Base-by-base conservation (phyloP, 768 basidiomycete genomes). In the Pleurotus tuoliensis region DNA sequence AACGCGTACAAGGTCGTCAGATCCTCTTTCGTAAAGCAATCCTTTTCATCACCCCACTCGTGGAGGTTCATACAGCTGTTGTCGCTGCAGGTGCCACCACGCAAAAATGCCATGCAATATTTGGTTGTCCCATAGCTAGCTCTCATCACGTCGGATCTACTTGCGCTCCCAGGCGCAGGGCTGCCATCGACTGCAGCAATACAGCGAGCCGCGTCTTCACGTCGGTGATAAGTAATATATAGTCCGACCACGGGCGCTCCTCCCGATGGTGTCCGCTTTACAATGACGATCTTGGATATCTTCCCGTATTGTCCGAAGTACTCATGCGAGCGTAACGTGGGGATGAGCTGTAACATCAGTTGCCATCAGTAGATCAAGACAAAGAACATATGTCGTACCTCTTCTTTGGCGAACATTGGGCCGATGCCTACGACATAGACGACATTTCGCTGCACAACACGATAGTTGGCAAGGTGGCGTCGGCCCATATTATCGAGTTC, bases 241-340 rank as follows among this genome's bases (percentile, higher is more conserved):
- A 99, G 77, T n/a, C 96, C 96, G 38, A 96, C 83, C 46, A 88
- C 86, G 47, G 87, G 88, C 13, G 79, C 82, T 56, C 82, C 82
- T 44, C 85, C 88, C 7, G 90, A 83, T 3, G 86, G 78, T 4
- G 87, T 88, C 39, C 96, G 87, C 71, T 98, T 98, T 49, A 92
- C 88, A 27, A 99, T 82, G 53, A 98, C 78, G 47, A 99, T 92
- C 76, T 96, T 96, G 43, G 88, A 85, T 63, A 99, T 98, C 76
- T 95, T 98, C 63, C 97, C 97, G 71, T 98, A 99, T 68, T 97
- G 94, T 8, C 97, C 97, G 68, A 98, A 98, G 68, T 97, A 98
- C 63, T 99, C 97, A 62, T 87, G 88, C 4, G 93, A 94, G 46
- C 96, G 91, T 40, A 99, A 75, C 11, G 94, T 92, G 1, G 94